Base-by-base conservation (phyloP, 345 rosid species). In the Eucalyptus melliodora region DNA sequence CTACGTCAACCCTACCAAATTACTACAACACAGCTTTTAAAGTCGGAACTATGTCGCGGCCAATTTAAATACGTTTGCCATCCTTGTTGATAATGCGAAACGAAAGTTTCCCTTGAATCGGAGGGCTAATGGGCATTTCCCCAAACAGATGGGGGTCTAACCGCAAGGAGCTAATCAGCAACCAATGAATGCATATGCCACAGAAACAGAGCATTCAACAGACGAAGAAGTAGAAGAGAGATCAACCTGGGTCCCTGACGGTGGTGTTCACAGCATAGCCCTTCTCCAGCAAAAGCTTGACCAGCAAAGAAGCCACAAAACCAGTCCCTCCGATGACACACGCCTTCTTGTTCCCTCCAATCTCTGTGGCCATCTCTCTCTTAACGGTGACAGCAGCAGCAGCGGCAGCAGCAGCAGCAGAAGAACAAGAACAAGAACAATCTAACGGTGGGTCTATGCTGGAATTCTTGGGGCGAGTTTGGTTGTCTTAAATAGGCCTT, bases 281-380 rank as follows among this genome's bases (percentile, higher is more conserved):
- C 89, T 92, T 96, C 90, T 92, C 91, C 30, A 97, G 98, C 94
- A 97, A 88, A 88, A 92, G 90, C 91, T 96, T 96, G 91, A 97
- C 80, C 89, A 98, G 93, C 93, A 90, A 89, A 69, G 99, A 97
- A 2, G 97, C 99, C 40, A 97, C 93, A 88, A 92, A 95, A 45
- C 99, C 98, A 2, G 91, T 89, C 67, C 99, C 99, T 44, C 99
- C 98, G 5, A 95, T 92, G 15, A 98, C 99, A 90, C 99, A 97
- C 16, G 94, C 98, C 86, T 49, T 93, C 94, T 92, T 96, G 34
- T 91, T 92, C 27, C 62, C 89, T 8, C 72, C 83, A 21, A 77
- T 37, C 47, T 77, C 47, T 21, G 89, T 87, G 34, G 87, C 95
- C 95, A 92, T 94, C 82, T 65, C 77, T 65, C 77, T 65, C 77